Percentiles rank a stretch among this genome's conserved stretches.
These are phyloP conservation scores for Triticum timopheevii DNA, from an alignment of 176 grass and related monocot genomes.

Conservation along the genomic window DNA sequence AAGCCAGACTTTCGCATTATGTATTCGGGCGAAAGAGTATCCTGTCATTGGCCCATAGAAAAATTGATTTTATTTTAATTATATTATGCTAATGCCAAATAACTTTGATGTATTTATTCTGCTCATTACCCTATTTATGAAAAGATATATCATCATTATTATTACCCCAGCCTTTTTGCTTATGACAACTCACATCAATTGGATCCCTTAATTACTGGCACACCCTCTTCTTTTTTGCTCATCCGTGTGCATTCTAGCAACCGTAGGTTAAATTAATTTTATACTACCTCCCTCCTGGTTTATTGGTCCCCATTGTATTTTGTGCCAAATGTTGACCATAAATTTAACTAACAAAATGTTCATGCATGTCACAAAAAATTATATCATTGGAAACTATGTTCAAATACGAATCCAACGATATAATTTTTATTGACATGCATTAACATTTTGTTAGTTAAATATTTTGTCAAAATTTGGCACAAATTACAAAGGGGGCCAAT, in stretches of 20 bases:
- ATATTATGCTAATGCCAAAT: not conserved
- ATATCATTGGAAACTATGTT: too few species aligned
- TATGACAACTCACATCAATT: not conserved
- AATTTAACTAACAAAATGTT: too few species aligned
- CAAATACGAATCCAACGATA: too few species aligned
- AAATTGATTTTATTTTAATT: not conserved
- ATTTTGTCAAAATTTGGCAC: too few species aligned
- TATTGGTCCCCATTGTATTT: too few species aligned
- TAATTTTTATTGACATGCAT: too few species aligned
- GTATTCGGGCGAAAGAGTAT: not conserved
- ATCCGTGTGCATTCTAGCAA: not conserved
- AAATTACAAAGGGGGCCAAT: too few species aligned
- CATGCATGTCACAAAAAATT: too few species aligned
- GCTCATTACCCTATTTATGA: not conserved
- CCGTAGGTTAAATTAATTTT: not conserved
- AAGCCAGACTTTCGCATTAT: not conserved
- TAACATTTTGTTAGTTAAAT: too few species aligned
- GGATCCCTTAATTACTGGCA: not conserved
- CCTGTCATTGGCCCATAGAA: not conserved
- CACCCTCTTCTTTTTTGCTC: not conserved
- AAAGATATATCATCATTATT: not conserved
- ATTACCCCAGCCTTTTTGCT: not conserved
- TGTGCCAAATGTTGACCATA: too few species aligned
- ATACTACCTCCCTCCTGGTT: not conserved
- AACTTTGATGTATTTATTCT: not conserved